Evolutionary conservation across 2,329 filamentous ascomycete genomes (phyloP).

Genomic region (Colletotrichum spinosum): DNA sequence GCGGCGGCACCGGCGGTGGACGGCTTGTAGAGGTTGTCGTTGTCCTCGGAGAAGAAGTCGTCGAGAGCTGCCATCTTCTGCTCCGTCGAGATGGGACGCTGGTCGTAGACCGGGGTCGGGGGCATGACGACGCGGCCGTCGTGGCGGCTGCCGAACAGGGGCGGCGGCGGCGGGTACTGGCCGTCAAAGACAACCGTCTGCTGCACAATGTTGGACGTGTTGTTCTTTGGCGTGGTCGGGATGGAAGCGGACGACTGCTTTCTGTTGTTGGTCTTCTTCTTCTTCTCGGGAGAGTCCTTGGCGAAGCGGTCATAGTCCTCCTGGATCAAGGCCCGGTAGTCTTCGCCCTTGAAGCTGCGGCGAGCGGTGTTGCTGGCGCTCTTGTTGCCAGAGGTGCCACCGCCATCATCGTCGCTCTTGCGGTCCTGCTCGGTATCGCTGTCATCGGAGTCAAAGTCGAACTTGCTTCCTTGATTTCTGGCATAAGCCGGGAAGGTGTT

Average conservation of each 20-base stretch:
- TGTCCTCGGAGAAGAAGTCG: constrained; percentile 31
- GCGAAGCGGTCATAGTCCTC: constrained; percentile 18
- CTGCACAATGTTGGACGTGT: not conserved
- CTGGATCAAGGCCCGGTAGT: constrained; percentile 26
- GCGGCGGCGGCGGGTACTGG: constrained; percentile 11
- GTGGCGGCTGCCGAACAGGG: not conserved
- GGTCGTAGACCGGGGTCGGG: constrained; percentile 21
- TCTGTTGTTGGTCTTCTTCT: constrained; percentile 9
- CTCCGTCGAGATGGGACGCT: not conserved
- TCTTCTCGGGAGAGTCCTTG: constrained; percentile 25
- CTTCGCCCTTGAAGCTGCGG: constrained; percentile 19
- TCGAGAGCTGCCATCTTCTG: constrained; percentile 24
- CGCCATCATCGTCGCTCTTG: not conserved
- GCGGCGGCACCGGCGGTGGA: not conserved
- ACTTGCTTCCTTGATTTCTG: not conserved
- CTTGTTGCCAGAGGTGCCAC: not conserved
- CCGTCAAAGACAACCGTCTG: constrained; percentile 25
- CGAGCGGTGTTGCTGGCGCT: not conserved
- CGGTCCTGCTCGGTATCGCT: too few species aligned
- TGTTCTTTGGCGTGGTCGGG: not conserved
- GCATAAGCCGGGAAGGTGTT: not conserved
- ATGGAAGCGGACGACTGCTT: not conserved
- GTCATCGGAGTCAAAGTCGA: too few species aligned
- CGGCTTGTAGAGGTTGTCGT: constrained; percentile 11
- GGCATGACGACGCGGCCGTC: constrained; percentile 8